A percentile compares a stretch with the other conserved stretches of the same genome.
Conservation (phyloP, 768 basidiomycete genomes). For the Auricularia sp. region DNA sequence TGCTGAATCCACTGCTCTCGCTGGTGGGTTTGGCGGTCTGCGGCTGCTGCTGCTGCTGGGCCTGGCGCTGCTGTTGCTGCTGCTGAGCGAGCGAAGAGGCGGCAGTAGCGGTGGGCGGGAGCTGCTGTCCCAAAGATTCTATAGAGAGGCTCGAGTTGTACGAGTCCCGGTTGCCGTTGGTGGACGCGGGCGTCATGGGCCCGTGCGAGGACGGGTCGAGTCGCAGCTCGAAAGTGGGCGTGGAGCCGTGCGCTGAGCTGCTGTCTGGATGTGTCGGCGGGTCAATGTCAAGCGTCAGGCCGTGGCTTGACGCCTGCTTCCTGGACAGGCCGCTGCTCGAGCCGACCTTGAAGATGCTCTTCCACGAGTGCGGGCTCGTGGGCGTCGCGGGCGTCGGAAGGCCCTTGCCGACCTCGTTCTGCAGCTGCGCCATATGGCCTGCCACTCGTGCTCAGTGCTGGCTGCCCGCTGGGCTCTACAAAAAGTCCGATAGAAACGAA, state of each 20-base stretch:
- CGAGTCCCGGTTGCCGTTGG: slow-evolving; percentile 54
- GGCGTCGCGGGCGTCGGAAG: background rate
- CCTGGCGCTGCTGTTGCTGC: background rate
- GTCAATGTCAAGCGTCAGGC: slow-evolving; percentile 9
- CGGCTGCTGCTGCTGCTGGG: slow-evolving; percentile 15
- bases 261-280: slow-evolving; percentile 3
- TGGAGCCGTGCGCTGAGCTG: slow-evolving; percentile 1
- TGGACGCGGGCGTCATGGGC: slow-evolving; percentile 45
- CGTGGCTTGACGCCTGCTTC: slow-evolving; percentile 1
- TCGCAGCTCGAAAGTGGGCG: slow-evolving; percentile 5
- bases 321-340: slow-evolving; percentile 4
- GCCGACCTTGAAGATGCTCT: slow-evolving; percentile 7
- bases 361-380: slow-evolving; percentile 8
- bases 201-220: slow-evolving; percentile 31
- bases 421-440: background rate
- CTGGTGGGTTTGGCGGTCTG: slow-evolving; percentile 19
- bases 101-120: slow-evolving; percentile 20
- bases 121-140: slow-evolving; percentile 38
- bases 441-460: background rate
- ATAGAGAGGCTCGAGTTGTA: slow-evolving; percentile 71
- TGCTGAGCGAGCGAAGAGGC: slow-evolving; percentile 9
- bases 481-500: no score
- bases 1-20: slow-evolving; percentile 21
- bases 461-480: no score
- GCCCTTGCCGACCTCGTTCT: background rate